Conservation (phyloP, 202 grass and related monocot species). For the Elaeis oleifera region DNA sequence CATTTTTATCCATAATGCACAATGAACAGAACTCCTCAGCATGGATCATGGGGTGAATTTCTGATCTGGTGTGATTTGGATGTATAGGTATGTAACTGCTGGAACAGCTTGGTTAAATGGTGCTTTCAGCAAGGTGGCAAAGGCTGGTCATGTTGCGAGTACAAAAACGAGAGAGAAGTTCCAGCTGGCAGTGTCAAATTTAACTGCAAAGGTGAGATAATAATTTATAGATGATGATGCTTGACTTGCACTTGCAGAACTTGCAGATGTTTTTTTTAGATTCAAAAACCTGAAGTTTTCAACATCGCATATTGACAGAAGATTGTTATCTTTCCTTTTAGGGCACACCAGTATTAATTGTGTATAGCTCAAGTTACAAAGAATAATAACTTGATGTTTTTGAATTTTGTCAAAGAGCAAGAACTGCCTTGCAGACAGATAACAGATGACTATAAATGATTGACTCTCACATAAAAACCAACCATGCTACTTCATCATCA, state of each 20-base stretch:
- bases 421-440: not conserved
- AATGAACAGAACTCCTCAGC: no score
- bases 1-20: no score
- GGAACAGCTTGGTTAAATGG: conserved; percentile 93
- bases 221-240: not conserved
- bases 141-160: conserved; percentile 65
- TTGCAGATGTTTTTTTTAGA: not conserved
- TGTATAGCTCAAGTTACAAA: not conserved
- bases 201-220: conserved; percentile 74
- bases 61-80: not conserved
- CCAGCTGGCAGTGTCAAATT: conserved; percentile 77
- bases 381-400: not conserved
- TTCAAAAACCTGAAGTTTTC: not conserved
- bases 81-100: conserved; percentile 81
- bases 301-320: no score
- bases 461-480: no score
- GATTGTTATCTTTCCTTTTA: not conserved
- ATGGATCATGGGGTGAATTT: no score
- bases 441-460: no score
- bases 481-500: no score
- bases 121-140: conserved; percentile 72
- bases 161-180: conserved; percentile 94
- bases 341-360: not conserved
- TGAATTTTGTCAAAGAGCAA: not conserved
- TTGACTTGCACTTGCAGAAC: not conserved